Base-by-base conservation (phyloP, 495 filamentous ascomycete genomes). In the Penicillium mononematosum region DNA sequence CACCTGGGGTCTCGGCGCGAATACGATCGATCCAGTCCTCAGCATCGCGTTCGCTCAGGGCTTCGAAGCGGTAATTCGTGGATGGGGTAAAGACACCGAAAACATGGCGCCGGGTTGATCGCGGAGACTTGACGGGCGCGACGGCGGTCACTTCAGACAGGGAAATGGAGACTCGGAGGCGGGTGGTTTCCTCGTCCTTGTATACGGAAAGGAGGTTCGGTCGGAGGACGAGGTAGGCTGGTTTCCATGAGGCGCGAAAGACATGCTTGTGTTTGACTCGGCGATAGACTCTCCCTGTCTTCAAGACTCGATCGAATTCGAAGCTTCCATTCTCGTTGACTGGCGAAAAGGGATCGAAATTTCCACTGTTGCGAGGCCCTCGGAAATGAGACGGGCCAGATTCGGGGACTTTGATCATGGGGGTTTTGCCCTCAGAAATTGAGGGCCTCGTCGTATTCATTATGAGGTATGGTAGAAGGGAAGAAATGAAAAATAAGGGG, bases 301-400 rank as follows among this genome's bases (percentile, higher is more conserved):
- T 96, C 64, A 98, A 74, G 41, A 97, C 90, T 16, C 91, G 85
- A 68, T 98, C 94, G 65, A 95, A 94, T 63, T 91, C 91, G 70
- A 96, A 98, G 67, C 89, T 91, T 36, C 94, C 94, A 67, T 97
- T 92, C 71, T 96, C 89, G 64, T 96, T 94, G 57, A 98, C 90
- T 7, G 91, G 90, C 16, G 85, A 88, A 64, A 85, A 84, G 10
- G 82, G 81, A 55, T 97, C 85, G 12, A 85, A 66, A 57, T 79
- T 83, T 31, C 78, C 77, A 45, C 67, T 83, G 68, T 78, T 71
- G 62, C 58, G 58, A 12, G 59, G 46, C 24, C 55, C 53, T 38
- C 53, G 61, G 39, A 61, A 53, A 49, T 58, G 54, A 27, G 58
- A 49, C 32, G 55, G 53, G 44, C 53, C 39, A n/a, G 50, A 39